Conservation (phyloP, 2,329 filamentous ascomycete genomes). For the Metarhizium robertsii region DNA sequence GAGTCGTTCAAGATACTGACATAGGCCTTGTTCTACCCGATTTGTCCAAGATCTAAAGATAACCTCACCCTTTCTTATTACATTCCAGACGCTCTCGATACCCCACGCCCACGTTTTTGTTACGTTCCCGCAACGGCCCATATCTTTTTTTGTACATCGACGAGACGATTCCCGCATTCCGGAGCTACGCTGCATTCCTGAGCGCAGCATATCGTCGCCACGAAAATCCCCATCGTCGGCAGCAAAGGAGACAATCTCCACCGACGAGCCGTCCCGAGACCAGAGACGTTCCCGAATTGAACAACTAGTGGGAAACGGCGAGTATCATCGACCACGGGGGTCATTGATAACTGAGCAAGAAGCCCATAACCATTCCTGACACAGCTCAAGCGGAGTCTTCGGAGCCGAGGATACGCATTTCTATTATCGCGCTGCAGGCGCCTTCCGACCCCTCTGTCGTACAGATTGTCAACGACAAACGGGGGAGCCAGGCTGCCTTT, state of each 20-base stretch:
- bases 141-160: background rate
- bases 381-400: background rate
- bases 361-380: background rate
- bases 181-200: background rate
- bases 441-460: slow-evolving; percentile 5
- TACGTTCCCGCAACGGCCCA: background rate
- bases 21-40: background rate
- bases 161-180: slow-evolving; percentile 1
- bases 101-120: background rate
- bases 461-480: background rate
- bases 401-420: background rate
- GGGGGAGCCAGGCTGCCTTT: slow-evolving; percentile 1
- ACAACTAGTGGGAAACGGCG: background rate
- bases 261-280: slow-evolving; percentile 3
- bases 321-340: background rate
- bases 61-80: background rate
- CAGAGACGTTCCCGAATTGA: background rate
- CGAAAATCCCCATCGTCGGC: background rate
- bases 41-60: background rate
- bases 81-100: slow-evolving; percentile 4
- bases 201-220: background rate
- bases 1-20: background rate
- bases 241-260: background rate
- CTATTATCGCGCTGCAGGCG: background rate
- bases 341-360: background rate